Conservation (phyloP, 495 filamentous ascomycete species). For the Penicillium antarcticum region DNA sequence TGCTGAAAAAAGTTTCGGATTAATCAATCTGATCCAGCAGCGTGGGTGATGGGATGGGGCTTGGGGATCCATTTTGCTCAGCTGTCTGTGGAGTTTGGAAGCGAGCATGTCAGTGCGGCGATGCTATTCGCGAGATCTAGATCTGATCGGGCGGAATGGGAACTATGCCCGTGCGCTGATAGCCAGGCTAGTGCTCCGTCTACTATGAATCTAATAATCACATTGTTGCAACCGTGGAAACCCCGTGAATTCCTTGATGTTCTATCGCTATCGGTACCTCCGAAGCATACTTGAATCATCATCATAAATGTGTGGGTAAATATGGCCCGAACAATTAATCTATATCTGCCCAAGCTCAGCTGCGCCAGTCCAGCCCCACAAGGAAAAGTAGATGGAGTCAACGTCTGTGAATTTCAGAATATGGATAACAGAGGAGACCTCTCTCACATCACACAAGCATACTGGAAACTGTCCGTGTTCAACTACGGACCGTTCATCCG, state of each 20-base stretch:
- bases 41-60: neutral
- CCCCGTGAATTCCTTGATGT: no score
- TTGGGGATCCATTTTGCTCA: neutral
- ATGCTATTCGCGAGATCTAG: constrained; percentile 14
- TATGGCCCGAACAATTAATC: no score
- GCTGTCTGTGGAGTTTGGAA: neutral
- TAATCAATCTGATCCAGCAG: constrained; percentile 15
- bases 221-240: neutral
- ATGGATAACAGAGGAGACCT: neutral
- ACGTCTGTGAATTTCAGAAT: no score
- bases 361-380: no score
- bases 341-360: no score
- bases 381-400: no score
- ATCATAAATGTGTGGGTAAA: no score
- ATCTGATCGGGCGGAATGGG: constrained; percentile 21
- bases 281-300: no score
- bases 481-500: constrained; percentile 4
- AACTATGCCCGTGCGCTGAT: constrained; percentile 11
- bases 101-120: constrained; percentile 9
- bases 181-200: no score
- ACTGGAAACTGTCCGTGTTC: neutral
- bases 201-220: no score
- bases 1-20: constrained; percentile 11
- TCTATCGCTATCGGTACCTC: no score
- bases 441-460: neutral